Conservation (phyloP, 2,329 filamentous ascomycete species). For the Xylariaceae sp. region DNA sequence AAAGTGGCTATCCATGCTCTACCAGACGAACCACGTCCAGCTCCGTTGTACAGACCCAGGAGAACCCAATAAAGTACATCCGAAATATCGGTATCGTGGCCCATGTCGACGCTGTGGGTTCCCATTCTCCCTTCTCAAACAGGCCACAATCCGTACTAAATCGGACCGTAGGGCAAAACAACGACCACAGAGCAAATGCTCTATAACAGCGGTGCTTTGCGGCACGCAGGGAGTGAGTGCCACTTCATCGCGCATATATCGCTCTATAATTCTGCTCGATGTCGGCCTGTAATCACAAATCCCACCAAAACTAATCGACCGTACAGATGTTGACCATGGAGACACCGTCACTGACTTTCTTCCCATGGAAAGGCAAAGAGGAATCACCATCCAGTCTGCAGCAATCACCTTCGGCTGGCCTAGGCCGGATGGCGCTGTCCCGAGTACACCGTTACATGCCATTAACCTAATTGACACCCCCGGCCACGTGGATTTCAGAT, state of each 20-base stretch:
- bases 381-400: slow-evolving; percentile 96
- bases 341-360: slow-evolving; percentile 97
- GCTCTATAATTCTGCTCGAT: not conserved
- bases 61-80: slow-evolving; percentile 55
- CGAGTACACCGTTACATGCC: slow-evolving; percentile 38
- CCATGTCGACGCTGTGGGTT: slow-evolving; percentile 80
- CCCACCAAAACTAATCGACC: slow-evolving; percentile 12
- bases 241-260: not conserved
- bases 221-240: slow-evolving; percentile 67
- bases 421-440: slow-evolving; percentile 35
- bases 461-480: slow-evolving; percentile 95
- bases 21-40: slow-evolving; percentile 21
- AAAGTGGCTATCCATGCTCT: slow-evolving; percentile 6
- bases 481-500: slow-evolving; percentile 94
- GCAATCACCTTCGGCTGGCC: slow-evolving; percentile 96
- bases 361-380: slow-evolving; percentile 82
- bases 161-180: slow-evolving; percentile 68
- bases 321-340: slow-evolving; percentile 81
- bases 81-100: slow-evolving; percentile 98
- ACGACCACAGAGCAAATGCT: slow-evolving; percentile 99
- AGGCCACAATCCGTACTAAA: not conserved
- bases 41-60: slow-evolving; percentile 26
- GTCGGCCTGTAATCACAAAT: not conserved
- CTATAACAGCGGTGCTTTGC: slow-evolving; percentile 87
- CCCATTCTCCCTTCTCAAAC: not conserved